Conservation (phyloP, 1,139 yeast species). For the Nakaseomyces bracarensis region DNA sequence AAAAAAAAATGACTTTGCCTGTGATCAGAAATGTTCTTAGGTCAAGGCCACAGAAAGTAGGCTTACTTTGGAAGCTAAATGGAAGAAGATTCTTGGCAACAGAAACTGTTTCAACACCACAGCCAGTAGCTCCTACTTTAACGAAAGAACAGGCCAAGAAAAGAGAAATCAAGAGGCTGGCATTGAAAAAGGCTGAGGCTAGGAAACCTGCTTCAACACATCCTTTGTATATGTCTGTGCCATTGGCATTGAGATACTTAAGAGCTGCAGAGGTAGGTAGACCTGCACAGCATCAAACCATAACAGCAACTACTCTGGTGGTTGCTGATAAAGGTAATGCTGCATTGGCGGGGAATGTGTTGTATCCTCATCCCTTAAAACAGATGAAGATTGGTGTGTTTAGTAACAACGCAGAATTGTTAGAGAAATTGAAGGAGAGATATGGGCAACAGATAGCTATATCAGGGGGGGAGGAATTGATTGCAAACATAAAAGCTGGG, state of each 20-base stretch:
- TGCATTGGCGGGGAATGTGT: conserved; percentile 64
- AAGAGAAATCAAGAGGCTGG: conserved; percentile 25
- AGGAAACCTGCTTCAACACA: conserved; percentile 39
- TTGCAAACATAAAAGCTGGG: conserved; percentile 55
- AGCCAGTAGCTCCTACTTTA: conserved; percentile 13
- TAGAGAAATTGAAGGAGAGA: conserved; percentile 45
- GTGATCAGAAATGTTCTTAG: neutral
- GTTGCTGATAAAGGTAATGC: conserved; percentile 74
- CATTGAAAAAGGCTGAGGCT: conserved; percentile 26
- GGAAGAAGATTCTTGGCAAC: neutral
- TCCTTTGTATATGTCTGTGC: conserved; percentile 65
- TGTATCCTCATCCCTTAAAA: conserved; percentile 68
- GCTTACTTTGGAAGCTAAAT: too few relatives aligned
- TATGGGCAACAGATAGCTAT: conserved; percentile 41
- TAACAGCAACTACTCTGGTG: conserved; percentile 58
- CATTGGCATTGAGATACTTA: conserved; percentile 65
- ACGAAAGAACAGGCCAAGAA: conserved; percentile 28
- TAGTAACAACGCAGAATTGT: conserved; percentile 47
- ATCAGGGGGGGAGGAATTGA: conserved; percentile 67
- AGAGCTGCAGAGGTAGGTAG: conserved; percentile 90
- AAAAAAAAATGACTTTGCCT: neutral
- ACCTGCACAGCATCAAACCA: conserved; percentile 57
- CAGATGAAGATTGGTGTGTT: conserved; percentile 61
- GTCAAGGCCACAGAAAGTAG: too few relatives aligned
- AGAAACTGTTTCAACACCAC: neutral